Conservation (phyloP, 148 eudicot genomes). For the Spergularia bocconei region DNA sequence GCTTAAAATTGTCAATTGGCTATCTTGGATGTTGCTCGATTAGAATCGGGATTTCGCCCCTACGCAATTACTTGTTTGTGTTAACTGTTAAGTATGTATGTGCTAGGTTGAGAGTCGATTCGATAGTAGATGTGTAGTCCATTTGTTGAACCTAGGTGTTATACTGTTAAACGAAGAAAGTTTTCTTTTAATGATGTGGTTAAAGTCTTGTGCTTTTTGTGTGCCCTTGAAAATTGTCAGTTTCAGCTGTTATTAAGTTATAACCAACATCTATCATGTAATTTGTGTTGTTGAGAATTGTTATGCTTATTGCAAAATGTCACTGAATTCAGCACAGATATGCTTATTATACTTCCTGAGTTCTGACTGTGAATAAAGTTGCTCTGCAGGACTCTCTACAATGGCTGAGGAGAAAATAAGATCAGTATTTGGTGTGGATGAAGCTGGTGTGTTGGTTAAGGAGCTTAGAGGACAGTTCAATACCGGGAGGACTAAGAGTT, state of each 20-base stretch:
- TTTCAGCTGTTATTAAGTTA: background rate
- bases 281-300: background rate
- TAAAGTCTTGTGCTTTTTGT: too few species aligned
- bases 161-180: too few species aligned
- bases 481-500: constrained; percentile 53
- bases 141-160: too few species aligned
- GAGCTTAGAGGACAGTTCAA: constrained; percentile 42
- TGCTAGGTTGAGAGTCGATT: too few species aligned
- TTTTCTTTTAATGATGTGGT: too few species aligned
- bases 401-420: constrained; percentile 32
- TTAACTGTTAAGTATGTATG: too few species aligned
- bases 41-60: too few species aligned
- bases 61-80: too few species aligned
- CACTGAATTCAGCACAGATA: background rate
- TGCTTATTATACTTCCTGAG: background rate
- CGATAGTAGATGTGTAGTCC: too few species aligned
- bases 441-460: constrained; percentile 41
- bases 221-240: background rate
- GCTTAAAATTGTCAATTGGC: too few species aligned
- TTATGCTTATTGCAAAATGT: background rate
- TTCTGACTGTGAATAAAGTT: constrained; percentile 24
- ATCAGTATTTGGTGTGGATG: constrained; percentile 29
- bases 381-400: constrained; percentile 23
- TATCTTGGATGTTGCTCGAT: too few species aligned
- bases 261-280: background rate